Base-by-base conservation (phyloP, 1,284 basidiomycete genomes). In the Fistulinella cinereoalba region DNA sequence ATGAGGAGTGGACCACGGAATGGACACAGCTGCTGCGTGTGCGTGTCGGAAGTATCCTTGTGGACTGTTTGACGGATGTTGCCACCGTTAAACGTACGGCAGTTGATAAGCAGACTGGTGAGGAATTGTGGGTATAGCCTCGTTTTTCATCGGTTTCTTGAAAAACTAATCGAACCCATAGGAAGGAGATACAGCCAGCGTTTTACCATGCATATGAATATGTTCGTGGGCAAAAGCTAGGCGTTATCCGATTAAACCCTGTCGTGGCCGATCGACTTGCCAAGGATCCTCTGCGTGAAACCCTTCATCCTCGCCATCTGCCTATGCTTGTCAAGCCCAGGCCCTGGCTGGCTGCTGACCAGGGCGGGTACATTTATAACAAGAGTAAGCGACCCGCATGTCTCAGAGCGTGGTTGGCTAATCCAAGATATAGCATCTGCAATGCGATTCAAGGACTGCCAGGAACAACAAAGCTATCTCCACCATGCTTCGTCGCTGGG, bases 121-220 rank as follows among this genome's bases (percentile, higher is more conserved):
- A 85, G 54, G 53, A 64, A 41, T 49, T 87, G 80, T 88, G 54
- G 53, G 83, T 74, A n/a, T 16, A 5, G 1, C 3, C 23, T 29
- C 10, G 25, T 3, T 42, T 7, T 43, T 28, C 48, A 18, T 24
- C 40, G 41, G 52, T 28, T 32, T 44, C 18, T 29, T 23, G 18
- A 15, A 15, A 12, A 16, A 29, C 39, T 56, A 18, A 50, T 15
- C 12, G 8, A 16, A 13, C 22, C 1, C 37, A 13, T 56, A 90
- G 87, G 25, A 71, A 76, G 33, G 94, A 98, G 69, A 72, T 76
- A 15, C 96, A 98, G 58, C 90, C 92, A 0, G 96, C 95, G 0
- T 96, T 99, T 69, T 87, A 83, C 51, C 92, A 97, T 62, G 77
- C 83, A 3, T 97, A 97, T 64, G 95, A 98, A 69, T 97, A 97